Evolutionary conservation across 2,329 filamentous ascomycete genomes (phyloP).

Genomic region (Magnaporthiopsis rhizophila): DNA sequence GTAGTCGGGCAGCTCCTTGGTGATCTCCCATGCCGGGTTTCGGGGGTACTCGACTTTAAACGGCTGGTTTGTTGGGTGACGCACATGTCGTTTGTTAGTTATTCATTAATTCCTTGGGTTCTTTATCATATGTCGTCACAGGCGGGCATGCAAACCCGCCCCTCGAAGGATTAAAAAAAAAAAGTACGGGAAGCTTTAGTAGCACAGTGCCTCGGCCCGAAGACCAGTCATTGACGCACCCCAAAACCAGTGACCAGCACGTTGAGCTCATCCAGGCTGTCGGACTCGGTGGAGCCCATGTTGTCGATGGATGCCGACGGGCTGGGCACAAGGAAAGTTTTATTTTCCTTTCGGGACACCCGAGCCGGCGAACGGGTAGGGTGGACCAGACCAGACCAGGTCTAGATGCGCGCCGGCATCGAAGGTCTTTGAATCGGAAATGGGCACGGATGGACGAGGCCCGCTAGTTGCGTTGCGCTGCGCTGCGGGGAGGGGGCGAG

Average conservation of each 20-base stretch:
- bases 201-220: too few species aligned
- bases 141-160: not conserved
- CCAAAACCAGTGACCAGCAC: slow-evolving; percentile 56
- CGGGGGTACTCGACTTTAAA: slow-evolving; percentile 64
- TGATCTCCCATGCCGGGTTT: slow-evolving; percentile 79
- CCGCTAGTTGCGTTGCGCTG: too few species aligned
- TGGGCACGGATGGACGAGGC: too few species aligned
- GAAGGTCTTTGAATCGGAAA: too few species aligned
- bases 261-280: slow-evolving; percentile 40
- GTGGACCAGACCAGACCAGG: too few species aligned
- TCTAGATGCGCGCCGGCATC: too few species aligned
- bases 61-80: slow-evolving; percentile 45
- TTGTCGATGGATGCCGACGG: not conserved
- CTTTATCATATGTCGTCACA: not conserved
- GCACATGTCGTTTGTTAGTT: too few species aligned
- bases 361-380: too few species aligned
- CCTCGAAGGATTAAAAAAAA: not conserved
- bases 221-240: slow-evolving; percentile 30
- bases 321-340: too few species aligned
- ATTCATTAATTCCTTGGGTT: too few species aligned
- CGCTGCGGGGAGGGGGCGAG: not conserved
- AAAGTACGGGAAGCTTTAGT: slow-evolving; percentile 3
- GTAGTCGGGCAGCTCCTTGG: slow-evolving; percentile 55
- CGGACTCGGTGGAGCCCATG: slow-evolving; percentile 20
- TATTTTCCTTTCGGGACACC: too few species aligned